Evolutionary conservation across 768 basidiomycete genomes (phyloP).

Genomic region (Russula earlei): DNA sequence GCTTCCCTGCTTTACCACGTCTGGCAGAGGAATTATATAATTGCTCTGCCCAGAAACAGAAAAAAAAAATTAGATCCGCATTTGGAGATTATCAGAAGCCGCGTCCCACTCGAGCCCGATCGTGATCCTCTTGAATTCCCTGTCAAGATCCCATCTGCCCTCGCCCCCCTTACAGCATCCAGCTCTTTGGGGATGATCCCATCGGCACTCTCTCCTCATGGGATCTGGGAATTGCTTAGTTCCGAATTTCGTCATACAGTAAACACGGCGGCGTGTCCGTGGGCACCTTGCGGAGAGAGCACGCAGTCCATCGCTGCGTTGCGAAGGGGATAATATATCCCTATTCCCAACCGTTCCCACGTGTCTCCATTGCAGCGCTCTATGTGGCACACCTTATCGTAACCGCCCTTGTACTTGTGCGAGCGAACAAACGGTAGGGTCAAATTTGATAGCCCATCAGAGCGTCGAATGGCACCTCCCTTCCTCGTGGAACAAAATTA

Average conservation of each 20-base stretch:
- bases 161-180: not conserved
- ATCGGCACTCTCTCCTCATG: not conserved
- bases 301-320: too few relatives aligned
- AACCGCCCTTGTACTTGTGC: too few relatives aligned
- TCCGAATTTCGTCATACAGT: not conserved
- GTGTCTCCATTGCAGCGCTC: too few relatives aligned
- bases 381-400: too few relatives aligned
- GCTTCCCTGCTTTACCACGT: not conserved
- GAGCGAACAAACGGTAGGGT: too few relatives aligned
- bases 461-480: too few relatives aligned
- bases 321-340: too few relatives aligned
- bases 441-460: too few relatives aligned
- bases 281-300: too few relatives aligned
- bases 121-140: conserved; percentile 8
- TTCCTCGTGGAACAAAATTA: too few relatives aligned
- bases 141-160: conserved; percentile 3
- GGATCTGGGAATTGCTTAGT: not conserved
- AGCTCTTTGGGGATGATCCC: not conserved
- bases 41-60: not conserved
- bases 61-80: not conserved
- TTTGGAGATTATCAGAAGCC: conserved; percentile 7
- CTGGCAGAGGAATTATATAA: conserved; percentile 5
- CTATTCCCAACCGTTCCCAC: too few relatives aligned
- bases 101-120: conserved; percentile 3
- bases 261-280: too few relatives aligned